Conservation (phyloP, 495 filamentous ascomycete species). For the Penicillium bovifimosum region DNA sequence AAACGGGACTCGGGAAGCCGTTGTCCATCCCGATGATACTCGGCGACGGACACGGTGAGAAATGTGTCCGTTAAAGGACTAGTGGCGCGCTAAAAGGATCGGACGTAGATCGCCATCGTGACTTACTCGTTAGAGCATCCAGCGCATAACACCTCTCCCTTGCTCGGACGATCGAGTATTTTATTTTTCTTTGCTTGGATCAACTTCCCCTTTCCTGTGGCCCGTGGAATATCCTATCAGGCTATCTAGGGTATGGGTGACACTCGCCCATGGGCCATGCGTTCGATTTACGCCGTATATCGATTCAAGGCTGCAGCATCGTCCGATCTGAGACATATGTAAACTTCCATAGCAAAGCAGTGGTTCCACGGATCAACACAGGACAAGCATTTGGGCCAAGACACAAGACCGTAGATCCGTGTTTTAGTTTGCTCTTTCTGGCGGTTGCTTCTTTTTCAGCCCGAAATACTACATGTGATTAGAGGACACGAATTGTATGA, state of each 20-base stretch:
- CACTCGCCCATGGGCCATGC: background rate
- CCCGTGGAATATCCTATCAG: background rate
- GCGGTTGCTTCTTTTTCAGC: background rate
- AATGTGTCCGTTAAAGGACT: background rate
- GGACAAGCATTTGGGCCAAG: background rate
- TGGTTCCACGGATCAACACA: background rate
- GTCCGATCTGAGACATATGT: background rate
- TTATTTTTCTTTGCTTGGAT: background rate
- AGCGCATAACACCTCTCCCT: background rate
- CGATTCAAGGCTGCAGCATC: background rate
- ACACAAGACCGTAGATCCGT: background rate
- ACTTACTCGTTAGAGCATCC: constrained; percentile 1
- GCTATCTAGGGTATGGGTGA: background rate
- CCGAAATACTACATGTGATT: background rate
- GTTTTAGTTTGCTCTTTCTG: background rate
- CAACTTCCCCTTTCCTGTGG: background rate
- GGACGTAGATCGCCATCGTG: background rate
- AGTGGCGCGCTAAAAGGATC: constrained; percentile 2
- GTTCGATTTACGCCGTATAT: too few species aligned
- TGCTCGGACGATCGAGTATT: background rate
- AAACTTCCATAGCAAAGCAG: too few species aligned
- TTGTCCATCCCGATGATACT: constrained; percentile 11
- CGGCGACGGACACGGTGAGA: background rate
- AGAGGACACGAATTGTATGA: constrained; percentile 1
- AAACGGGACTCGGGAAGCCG: constrained; percentile 18